phyloP scores from a whole-genome alignment of 2,329 filamentous ascomycete species.

The Colletotrichum lupini region DNA sequence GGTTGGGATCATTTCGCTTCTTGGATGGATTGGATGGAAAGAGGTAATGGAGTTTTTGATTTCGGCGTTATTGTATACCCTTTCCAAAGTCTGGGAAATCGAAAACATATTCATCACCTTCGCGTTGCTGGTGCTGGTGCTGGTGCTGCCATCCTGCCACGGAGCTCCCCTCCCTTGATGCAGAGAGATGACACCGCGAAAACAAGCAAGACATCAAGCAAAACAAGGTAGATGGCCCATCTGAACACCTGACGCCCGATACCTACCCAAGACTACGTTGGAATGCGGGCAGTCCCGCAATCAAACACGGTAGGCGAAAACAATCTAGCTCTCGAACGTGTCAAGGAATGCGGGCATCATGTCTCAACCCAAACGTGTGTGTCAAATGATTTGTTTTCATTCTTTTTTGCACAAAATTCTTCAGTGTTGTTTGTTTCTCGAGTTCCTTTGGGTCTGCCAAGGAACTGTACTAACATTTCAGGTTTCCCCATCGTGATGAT shows the following conservation, averaged over 20 bases:
- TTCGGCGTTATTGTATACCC: neutral
- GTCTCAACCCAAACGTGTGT: neutral
- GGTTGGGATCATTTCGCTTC: too few species aligned
- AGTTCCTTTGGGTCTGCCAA: neutral
- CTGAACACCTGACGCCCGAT: too few species aligned
- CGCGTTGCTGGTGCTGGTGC: neutral
- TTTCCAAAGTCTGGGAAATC: too few species aligned
- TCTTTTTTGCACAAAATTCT: neutral
- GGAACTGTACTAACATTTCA: neutral
- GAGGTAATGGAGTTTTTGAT: neutral
- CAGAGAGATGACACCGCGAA: neutral
- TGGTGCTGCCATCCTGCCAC: neutral
- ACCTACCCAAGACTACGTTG: neutral
- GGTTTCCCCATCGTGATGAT: neutral
- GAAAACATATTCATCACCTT: too few species aligned
- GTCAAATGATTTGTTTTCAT: constrained; percentile 2
- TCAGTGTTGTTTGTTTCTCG: neutral
- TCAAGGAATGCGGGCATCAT: neutral
- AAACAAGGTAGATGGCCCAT: neutral
- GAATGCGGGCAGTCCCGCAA: neutral
- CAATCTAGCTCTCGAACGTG: neutral
- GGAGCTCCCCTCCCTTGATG: neutral
- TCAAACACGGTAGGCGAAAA: neutral
- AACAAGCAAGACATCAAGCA: neutral
- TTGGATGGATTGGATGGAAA: too few species aligned